Base-by-base conservation (phyloP, 1,284 basidiomycete genomes). In the Heterobasidion parviporum region DNA sequence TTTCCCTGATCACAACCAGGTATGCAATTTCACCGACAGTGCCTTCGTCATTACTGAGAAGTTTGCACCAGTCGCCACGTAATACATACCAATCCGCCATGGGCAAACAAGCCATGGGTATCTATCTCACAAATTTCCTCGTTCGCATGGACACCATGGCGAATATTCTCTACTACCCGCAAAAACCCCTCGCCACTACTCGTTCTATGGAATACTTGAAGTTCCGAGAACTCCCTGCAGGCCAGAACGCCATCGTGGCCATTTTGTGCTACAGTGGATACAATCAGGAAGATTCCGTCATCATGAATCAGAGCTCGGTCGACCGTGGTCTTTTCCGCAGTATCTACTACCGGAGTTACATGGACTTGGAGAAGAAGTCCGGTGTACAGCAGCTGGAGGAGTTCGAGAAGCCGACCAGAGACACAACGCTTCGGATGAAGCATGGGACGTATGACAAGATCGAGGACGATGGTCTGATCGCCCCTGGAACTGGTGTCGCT, bases 201-300 rank as follows among this genome's bases (percentile, higher is more conserved):
- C 89, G 94, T 52, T 96, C 95, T 16, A 98, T 99, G 96, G 94
- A 98, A 72, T 98, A 98, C 67, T 83, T 99, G 60, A 92, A 92
- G 66, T 99, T 99, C 85, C 83, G 94, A 64, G 95, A 99, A 68
- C 80, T 99, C 49, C 96, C 96, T 35, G 96, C 96, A 12, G 97
- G 96, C 16, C 94, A 98, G 72, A 99, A 99, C 68, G 94, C 95
- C 50, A 94, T 98, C 61, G 95, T 99, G 50, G 96, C 97, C 4
- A 99, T 99, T 68, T 78, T 99, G 53, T 98, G 95, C 68, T 99
- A 99, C 74, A 98, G 94, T 63, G 96, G 96, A 36, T 99, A 99
- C 75, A 99, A 99, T 72, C 97, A 99, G 73, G 97, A 99, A 85
- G 97, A 99, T 81, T 99, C 97, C 62, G 96, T 99, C 71, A 99